Conservation (phyloP, 768 basidiomycete species). For the Dentipellis fragilis region DNA sequence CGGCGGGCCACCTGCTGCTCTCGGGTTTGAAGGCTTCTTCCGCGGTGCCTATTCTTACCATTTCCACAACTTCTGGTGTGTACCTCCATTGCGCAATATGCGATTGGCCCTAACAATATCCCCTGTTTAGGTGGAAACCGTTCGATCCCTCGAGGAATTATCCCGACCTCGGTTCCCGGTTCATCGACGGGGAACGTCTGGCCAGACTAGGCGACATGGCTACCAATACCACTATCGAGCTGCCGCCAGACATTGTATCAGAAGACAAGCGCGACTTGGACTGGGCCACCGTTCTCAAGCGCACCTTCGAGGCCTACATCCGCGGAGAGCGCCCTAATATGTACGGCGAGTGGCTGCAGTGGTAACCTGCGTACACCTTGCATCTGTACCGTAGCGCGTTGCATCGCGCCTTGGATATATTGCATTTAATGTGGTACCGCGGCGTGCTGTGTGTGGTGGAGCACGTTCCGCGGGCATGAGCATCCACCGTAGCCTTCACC, state of each 20-base stretch:
- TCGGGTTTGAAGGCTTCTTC: conserved; percentile 95
- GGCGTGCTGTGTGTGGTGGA: too few relatives aligned
- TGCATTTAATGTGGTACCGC: background rate
- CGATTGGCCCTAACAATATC: background rate
- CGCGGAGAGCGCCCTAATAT: conserved; percentile 89
- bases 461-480: too few relatives aligned
- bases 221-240: conserved; percentile 16
- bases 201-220: conserved; percentile 32
- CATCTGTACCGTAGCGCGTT: background rate
- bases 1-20: conserved; percentile 74
- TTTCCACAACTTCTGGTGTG: conserved; percentile 89
- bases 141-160: conserved; percentile 91
- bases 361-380: conserved; percentile 20
- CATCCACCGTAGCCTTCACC: background rate
- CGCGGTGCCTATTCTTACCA: conserved; percentile 93
- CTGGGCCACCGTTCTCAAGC: conserved; percentile 92
- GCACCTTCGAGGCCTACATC: conserved; percentile 89
- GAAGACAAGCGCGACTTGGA: conserved; percentile 75
- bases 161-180: conserved; percentile 84
- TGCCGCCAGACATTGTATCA: conserved; percentile 32
- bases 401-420: background rate
- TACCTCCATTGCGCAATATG: conserved; percentile 1
- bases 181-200: conserved; percentile 67
- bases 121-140: conserved; percentile 77
- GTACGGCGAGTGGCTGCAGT: conserved; percentile 76